These are phyloP conservation scores for Ustilago nuda DNA, from an alignment of 1,284 basidiomycete species.

Conservation along the genomic window DNA sequence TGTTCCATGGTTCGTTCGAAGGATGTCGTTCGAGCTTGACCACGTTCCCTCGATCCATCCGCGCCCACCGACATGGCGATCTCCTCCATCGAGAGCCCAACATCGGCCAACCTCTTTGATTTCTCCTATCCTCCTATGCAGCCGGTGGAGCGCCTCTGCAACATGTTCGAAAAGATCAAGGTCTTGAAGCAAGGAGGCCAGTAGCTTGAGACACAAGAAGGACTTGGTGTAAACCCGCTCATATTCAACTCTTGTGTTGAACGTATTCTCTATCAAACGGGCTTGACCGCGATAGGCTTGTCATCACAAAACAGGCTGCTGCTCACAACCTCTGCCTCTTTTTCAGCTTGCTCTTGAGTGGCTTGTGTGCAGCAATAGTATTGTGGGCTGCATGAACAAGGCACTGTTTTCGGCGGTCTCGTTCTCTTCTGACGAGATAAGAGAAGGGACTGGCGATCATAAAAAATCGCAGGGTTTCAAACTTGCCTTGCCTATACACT, in stretches of 20 bases:
- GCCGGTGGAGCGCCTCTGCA: constrained; percentile 5
- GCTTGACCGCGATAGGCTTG: too few species aligned
- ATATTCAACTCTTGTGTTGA: too few species aligned
- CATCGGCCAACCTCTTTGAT: background rate
- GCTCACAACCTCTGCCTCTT: background rate
- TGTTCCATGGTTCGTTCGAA: background rate
- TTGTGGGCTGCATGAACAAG: constrained; percentile 1
- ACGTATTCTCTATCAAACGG: too few species aligned
- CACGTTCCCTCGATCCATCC: constrained; percentile 33
- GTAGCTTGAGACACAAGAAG: too few species aligned
- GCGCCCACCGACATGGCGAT: background rate
- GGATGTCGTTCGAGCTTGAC: constrained; percentile 1
- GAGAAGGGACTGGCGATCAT: background rate
- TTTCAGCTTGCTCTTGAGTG: background rate
- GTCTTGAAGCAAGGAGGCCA: background rate
- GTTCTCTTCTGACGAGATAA: background rate
- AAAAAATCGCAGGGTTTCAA: constrained; percentile 3
- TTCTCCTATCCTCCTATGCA: constrained; percentile 10
- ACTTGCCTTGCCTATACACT: background rate
- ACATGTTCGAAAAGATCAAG: background rate
- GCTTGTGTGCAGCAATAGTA: background rate
- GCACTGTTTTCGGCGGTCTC: constrained; percentile 17
- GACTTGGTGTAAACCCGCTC: too few species aligned
- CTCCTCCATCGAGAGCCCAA: background rate
- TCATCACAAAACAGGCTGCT: background rate